Evolutionary conservation across 2,329 filamentous ascomycete species (phyloP), one percentile per base, ranked within the genome.

Genomic region (Cladosporium sp.): DNA sequence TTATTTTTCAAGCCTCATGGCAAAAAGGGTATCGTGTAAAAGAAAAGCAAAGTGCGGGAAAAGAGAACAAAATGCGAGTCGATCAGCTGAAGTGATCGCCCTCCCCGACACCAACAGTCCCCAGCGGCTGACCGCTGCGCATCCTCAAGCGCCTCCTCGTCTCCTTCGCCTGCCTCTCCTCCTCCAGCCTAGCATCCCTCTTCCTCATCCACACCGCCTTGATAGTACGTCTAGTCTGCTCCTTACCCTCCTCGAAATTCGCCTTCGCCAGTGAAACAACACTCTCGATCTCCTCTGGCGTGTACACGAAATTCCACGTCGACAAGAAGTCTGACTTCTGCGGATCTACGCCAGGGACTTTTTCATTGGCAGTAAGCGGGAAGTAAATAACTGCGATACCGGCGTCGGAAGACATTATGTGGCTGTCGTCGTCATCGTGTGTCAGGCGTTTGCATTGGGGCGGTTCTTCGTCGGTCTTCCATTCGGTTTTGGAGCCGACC

Each of bases 221-320:
- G 0, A 99, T 88, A 1, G 92, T 92, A 25, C 88, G 84, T 69
- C 87, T 88, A 23, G 95, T 91, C 77, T 91, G 88, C 65, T 91
- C 90, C 58, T 86, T 86, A 0, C 94, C 93, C 76, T 96, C 92
- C 6, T 86, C 83, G 71, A 92, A 99, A 77, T 99, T 99, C 13
- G 92, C 92, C 64, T 88, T 85, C 1, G 95, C 93, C 30, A 99
- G 84, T 5, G 85, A 84, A 2, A 97, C 90, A 0, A 96, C 92
- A 28, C 87, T 86, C 71, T 98, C 93, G 61, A 99, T 88, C 77
- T 99, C 90, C 65, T 95, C 89, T 0, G 93, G 89, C 1, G 91
- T 96, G 77, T 98, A 99, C 32, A 97, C 89, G 76, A 98, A 98
- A 76, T 99, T 99, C 95, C 95, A 99, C 0, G 95, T 99, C 70